Base-by-base conservation (phyloP, 305 asterid species). In the Caryopteris hybrid region DNA sequence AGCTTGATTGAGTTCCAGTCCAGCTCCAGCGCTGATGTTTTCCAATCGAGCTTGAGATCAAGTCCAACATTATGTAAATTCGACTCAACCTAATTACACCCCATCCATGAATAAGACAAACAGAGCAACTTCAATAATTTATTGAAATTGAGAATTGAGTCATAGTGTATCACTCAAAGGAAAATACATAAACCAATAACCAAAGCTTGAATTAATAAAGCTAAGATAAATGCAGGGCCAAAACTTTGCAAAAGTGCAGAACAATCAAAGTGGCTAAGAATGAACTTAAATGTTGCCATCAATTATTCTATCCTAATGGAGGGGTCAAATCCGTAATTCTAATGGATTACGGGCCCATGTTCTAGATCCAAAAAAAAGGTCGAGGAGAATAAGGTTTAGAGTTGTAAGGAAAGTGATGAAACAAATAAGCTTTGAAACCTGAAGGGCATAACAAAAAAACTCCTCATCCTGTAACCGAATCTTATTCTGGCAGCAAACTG, bases 401-500 rank as follows among this genome's bases (percentile, higher is more conserved):
- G 33, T 61, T 36, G 42, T 38, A 68, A 43, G 46, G 74, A 73
- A 47, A 39, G 64, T 59, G 61, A 51, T 75, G 54, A 74, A 74
- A 64, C 21, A 20, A 64, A 61, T 56, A 31, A 74, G 80, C 74
- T 73, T 81, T 52, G 73, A 74, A 81, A 74, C 77, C 73, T 10
- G 80, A 77, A 73, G 80, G 73, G 73, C 76, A 66, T 72, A 65
- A 73, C 64, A 74, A 46, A 74, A 46, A 72, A 75, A 63, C 18
- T 63, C 70, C 75, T 63, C 73, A 27, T 70, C 76, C 63, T 72
- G 76, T 74, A 79, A 79, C 79, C 81, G 73, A 76, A 79, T 63
- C 68, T 83, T 86, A 80, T 81, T 83, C 85, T 70, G 80, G 86
- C 72, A 68, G 69, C 66, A 70, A 64, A 67, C 57, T 64, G 74